phyloP scores from a whole-genome alignment of 2,329 filamentous ascomycete species.

The Amauroascus verrucosus region DNA sequence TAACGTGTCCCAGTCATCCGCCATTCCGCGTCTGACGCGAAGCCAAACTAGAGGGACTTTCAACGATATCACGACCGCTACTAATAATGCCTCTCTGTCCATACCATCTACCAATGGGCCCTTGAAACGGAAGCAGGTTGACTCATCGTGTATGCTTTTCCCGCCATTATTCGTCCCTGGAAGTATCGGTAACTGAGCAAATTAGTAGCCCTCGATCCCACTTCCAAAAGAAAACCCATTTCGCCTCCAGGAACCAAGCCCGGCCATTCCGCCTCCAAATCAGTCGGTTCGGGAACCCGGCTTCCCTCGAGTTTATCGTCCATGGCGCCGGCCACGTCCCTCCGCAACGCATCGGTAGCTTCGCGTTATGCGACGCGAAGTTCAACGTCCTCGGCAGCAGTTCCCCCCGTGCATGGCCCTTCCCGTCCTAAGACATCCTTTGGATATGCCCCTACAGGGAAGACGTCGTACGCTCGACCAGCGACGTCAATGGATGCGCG shows the following conservation, averaged over 20 bases:
- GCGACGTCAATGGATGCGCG: slow-evolving; percentile 36
- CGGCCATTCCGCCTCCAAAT: slow-evolving; percentile 5
- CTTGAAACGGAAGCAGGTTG: slow-evolving; percentile 4
- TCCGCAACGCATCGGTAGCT: slow-evolving; percentile 32
- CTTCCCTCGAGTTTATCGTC: neutral
- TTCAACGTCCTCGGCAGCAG: slow-evolving; percentile 13
- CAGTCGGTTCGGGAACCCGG: neutral
- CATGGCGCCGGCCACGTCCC: slow-evolving; percentile 23
- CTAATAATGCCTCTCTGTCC: slow-evolving; percentile 38
- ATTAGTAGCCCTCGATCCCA: neutral
- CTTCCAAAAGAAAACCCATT: slow-evolving; percentile 5
- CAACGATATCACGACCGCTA: slow-evolving; percentile 43
- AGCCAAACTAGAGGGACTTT: slow-evolving; percentile 23
- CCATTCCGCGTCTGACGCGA: slow-evolving; percentile 12
- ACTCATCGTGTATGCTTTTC: slow-evolving; percentile 3
- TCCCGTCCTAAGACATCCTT: slow-evolving; percentile 46
- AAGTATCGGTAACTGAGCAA: neutral
- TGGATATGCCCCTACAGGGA: slow-evolving; percentile 41
- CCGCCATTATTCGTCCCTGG: neutral
- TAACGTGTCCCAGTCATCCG: slow-evolving; percentile 8
- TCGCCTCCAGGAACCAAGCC: neutral
- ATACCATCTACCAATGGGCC: neutral
- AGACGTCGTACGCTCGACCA: slow-evolving; percentile 34
- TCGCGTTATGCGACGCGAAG: slow-evolving; percentile 15
- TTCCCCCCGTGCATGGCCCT: slow-evolving; percentile 26